phyloP scores from a whole-genome alignment of 805 yeast species.

The Komagataella pastoris region DNA sequence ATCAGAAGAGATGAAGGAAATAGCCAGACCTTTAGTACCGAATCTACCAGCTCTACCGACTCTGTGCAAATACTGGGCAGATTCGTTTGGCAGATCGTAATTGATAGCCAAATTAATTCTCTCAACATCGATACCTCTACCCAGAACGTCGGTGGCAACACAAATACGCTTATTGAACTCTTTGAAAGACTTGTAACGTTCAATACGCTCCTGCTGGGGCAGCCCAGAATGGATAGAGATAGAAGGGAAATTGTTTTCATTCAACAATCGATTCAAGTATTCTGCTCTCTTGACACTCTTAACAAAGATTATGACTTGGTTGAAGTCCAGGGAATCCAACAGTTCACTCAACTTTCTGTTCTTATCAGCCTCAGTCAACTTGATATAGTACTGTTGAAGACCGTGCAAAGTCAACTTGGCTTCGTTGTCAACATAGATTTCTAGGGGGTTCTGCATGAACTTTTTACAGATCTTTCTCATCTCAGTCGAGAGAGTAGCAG shows the following conservation, averaged over 20 bases:
- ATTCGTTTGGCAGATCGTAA: conserved; percentile 92
- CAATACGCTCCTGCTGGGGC: conserved; percentile 97
- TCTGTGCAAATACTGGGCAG: conserved; percentile 97
- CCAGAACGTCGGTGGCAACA: conserved; percentile 96
- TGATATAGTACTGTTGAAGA: conserved; percentile 90
- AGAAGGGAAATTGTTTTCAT: conserved; percentile 92
- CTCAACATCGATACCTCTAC: conserved; percentile 99
- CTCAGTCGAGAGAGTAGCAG: conserved; percentile 90
- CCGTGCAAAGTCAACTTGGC: conserved; percentile 96
- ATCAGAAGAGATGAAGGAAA: conserved; percentile 75
- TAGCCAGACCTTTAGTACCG: conserved; percentile 97
- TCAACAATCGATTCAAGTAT: conserved; percentile 76
- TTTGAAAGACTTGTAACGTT: conserved; percentile 89
- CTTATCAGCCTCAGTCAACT: conserved; percentile 82
- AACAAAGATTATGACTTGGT: conserved; percentile 95
- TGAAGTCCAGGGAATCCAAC: conserved; percentile 88
- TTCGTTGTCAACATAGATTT: conserved; percentile 95
- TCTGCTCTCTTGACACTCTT: conserved; percentile 85
- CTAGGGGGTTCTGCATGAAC: conserved; percentile 96
- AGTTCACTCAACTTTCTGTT: conserved; percentile 86
- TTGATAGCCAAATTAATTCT: conserved; percentile 96
- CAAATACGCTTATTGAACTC: conserved; percentile 98
- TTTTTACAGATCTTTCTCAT: conserved; percentile 95
- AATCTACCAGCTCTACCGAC: conserved; percentile 99
- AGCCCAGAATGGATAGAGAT: conserved; percentile 93